These are phyloP conservation scores for Prasinococcaceae sp. DNA, from an alignment of 139 green algal genomes.

Conservation along the genomic window DNA sequence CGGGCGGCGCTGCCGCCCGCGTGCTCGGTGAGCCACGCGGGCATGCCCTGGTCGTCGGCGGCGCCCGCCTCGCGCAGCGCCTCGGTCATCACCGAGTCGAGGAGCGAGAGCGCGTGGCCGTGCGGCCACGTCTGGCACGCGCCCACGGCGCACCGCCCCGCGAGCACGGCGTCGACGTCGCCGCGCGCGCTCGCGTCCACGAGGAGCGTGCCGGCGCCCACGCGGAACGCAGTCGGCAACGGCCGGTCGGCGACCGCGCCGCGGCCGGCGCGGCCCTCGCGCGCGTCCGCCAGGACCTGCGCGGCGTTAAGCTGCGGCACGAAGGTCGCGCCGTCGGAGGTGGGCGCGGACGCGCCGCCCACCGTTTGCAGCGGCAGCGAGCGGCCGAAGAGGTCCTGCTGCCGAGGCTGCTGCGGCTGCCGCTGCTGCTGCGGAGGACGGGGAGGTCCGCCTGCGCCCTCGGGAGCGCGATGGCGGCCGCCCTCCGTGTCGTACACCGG, in stretches of 20 bases:
- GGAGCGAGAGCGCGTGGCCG: conserved; percentile 11
- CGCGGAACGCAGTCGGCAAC: conserved; percentile 5
- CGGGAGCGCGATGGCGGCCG: too few species aligned
- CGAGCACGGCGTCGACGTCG: conserved; percentile 16
- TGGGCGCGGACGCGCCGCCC: background rate
- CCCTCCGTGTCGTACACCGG: too few species aligned
- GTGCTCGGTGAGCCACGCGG: too few species aligned
- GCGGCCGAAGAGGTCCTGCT: conserved; percentile 6
- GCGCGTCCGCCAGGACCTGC: conserved; percentile 2
- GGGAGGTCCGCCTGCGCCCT: too few species aligned
- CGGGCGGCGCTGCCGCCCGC: too few species aligned
- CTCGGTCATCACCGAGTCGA: conserved; percentile 14
- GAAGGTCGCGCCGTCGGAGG: conserved; percentile 5
- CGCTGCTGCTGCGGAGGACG: too few species aligned
- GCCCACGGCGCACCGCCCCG: background rate
- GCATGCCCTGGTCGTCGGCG: too few species aligned
- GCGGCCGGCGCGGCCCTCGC: too few species aligned
- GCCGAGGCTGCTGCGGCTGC: too few species aligned
- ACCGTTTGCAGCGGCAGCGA: conserved; percentile 9
- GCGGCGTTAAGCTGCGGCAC: conserved; percentile 13
- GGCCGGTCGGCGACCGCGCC: background rate
- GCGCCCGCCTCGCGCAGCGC: conserved; percentile 10
- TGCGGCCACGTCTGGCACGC: conserved; percentile 11
- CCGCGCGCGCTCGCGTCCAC: conserved; percentile 2
- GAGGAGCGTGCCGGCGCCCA: conserved; percentile 11